Evolutionary conservation across 257 asterid genomes (phyloP), one percentile per base, ranked within the genome.

Genomic region (Petunia secreta): DNA sequence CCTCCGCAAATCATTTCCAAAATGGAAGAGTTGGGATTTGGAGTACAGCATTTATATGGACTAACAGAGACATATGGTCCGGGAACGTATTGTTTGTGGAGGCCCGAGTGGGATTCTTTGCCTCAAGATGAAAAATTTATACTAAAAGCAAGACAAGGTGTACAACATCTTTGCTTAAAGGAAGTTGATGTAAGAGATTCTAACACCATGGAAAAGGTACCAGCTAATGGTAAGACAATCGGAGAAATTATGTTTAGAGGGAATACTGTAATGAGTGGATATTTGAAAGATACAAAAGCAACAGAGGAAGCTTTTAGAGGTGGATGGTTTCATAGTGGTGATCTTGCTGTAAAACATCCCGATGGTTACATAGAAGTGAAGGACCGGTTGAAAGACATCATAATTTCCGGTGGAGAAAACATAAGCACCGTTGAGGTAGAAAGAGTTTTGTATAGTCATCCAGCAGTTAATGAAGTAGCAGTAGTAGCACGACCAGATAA

Each of bases 161-260:
- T 83, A 78, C 80, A 83, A 5, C 88, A 85, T 75, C 59, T 80
- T n/a, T 81, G 86, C 15, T 62, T 85, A 80, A 83, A 83, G 74
- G 86, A 85, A 77, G 81, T 80, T 1, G 86, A 85, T 57, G 1
- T 85, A 63, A 83, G 46, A 53, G 85, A 85, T 78, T 82, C 88
- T 0, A 62, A 16, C 38, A 83, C 88, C 4, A 80, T 83, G 86
- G 63, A 77, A 41, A 83, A 85, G 6, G 81, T 85, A 9, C 86
- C 88, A 11, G 55, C 76, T 15, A 86, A 85, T 75, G 82, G 83
- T 60, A 85, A 83, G 53, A 80, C 88, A 50, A 78, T 83, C 0
- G 88, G 88, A 3, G 88, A 85, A 63, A 85, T 85, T 14, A 85
- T 85, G 88, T 85, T 85, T 46, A 41, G 86, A 60, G 88, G 88